A percentile compares a stretch with the other conserved stretches of the same genome.
Conservation (phyloP, 23 red algal genomes). For the Gracilaria gracilis region DNA sequence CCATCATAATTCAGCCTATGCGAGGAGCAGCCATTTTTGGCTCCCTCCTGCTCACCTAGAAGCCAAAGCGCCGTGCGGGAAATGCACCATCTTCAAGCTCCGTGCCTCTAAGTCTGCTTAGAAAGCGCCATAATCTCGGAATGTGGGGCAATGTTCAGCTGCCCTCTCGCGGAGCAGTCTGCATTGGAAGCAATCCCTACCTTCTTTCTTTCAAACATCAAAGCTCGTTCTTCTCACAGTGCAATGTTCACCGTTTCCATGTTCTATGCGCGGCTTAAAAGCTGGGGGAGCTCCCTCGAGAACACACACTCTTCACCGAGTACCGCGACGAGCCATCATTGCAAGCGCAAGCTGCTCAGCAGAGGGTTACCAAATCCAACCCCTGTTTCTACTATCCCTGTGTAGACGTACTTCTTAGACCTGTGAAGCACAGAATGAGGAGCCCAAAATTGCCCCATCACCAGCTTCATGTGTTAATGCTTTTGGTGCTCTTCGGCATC, state of each 20-base stretch:
- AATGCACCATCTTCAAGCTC: background rate
- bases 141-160: background rate
- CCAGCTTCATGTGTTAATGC: background rate
- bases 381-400: background rate
- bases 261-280: background rate
- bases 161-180: constrained; percentile 1
- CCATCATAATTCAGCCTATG: background rate
- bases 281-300: background rate
- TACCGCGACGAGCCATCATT: background rate
- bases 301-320: background rate
- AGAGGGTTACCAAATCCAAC: background rate
- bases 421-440: background rate
- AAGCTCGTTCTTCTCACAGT: background rate
- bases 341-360: background rate
- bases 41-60: background rate
- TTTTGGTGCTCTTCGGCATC: background rate
- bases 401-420: background rate
- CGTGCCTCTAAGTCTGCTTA: background rate
- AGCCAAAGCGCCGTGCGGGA: background rate
- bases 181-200: background rate
- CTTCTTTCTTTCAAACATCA: background rate
- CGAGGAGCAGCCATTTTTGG: background rate
- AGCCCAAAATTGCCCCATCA: background rate
- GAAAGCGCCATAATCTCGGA: background rate
- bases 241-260: background rate